These are phyloP conservation scores for Suillus subalutaceus DNA, from an alignment of 768 basidiomycete species.

Conservation along the genomic window DNA sequence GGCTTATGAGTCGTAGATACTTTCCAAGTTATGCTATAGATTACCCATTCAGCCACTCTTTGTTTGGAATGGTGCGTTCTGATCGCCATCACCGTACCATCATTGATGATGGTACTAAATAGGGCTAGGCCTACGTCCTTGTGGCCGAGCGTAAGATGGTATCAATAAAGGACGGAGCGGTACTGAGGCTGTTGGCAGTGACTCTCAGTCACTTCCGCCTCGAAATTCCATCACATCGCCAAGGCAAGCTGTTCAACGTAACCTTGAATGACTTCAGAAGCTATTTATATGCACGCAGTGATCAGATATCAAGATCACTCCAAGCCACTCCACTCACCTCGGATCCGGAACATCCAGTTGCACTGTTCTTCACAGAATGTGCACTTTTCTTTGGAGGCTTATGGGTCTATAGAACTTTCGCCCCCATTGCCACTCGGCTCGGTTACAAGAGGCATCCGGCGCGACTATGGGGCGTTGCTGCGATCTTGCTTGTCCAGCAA, in stretches of 20 bases:
- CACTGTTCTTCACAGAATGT: conserved; percentile 28
- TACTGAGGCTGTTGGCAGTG: conserved; percentile 19
- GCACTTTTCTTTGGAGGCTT: conserved; percentile 29
- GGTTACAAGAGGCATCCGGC: conserved; percentile 23
- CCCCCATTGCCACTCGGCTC: conserved; percentile 23
- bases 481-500: conserved; percentile 28
- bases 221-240: conserved; percentile 29
- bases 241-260: conserved; percentile 22
- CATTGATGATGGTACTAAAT: background rate
- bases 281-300: background rate
- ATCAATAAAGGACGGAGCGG: conserved; percentile 20
- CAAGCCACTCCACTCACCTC: conserved; percentile 20
- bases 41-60: conserved; percentile 35
- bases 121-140: conserved; percentile 24
- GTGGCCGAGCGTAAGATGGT: conserved; percentile 22
- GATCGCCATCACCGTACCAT: background rate
- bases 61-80: conserved; percentile 27
- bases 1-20: too few relatives aligned
- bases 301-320: conserved; percentile 32
- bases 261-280: background rate
- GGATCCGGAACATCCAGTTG: conserved; percentile 24
- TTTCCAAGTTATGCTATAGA: conserved; percentile 27
- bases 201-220: conserved; percentile 32
- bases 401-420: conserved; percentile 26
- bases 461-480: conserved; percentile 22